Base-by-base conservation (phyloP, 306 rosid genomes). In the Sicyos edulis region DNA sequence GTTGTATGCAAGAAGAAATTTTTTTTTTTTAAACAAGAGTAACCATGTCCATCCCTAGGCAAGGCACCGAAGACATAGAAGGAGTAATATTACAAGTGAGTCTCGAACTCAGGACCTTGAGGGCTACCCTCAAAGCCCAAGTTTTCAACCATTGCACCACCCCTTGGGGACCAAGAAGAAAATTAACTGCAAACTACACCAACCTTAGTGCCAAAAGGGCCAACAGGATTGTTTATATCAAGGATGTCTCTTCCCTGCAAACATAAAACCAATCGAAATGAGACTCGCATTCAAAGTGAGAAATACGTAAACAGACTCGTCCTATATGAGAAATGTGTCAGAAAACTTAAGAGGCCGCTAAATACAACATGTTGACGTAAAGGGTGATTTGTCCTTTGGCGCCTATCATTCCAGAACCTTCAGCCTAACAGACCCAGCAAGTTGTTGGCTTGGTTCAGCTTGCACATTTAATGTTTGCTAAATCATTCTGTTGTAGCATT, bases 181-280 rank as follows among this genome's bases (percentile, higher is more conserved):
- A 59, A 26, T 24, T 20, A 40, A 32, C 3, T 16, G 54, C 45
- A 59, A 44, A 44, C 4, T 60, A 17, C 11, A 60, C 72, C 59
- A 22, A 80, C 84, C 86, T 83, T 75, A 47, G 86, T 80, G 54
- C 84, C 84, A 15, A 80, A 80, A 10, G 84, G 84, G n/a, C 82
- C 84, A 22, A 68, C 69, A 1, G 87, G 87, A 68, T 65, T 52
- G 72, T 83, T 54, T 44, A 83, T 78, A 63, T 78, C 84, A 60
- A 83, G 84, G 73, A 83, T 32, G 57, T 78, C 64, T 66, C 61
- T 71, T 13, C 84, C 86, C 86, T 83, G 81, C 44, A 65, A 8
- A 80, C n/a, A 65, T 71, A 22, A 50, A 24, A 68, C 0, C 20
- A 42, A 55, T 22, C 16, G 21, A 71, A 40, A 74, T 51, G 72